Base-by-base conservation (phyloP, 169 alveolate genomes). In the Eimeria tenella region DNA sequence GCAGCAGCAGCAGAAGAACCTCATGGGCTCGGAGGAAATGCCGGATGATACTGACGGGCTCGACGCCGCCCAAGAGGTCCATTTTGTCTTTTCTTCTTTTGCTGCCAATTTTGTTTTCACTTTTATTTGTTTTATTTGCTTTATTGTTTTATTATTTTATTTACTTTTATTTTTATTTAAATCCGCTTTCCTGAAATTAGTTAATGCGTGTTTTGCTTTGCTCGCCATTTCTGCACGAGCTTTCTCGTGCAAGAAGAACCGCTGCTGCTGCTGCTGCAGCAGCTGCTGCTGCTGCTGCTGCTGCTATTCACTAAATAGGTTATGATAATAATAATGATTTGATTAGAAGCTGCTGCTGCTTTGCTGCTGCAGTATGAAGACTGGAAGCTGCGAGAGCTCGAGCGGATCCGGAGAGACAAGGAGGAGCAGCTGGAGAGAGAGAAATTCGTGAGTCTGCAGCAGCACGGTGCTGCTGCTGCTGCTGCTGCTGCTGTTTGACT, bases 361-460 rank as follows among this genome's bases (percentile, higher is more conserved):
- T n/a, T 50, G 4, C 31, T 19, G 49, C 56, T 93, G 82, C 88
- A 87, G 93, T 96, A 96, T 84, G 98, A 96, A 62, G 95, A 94
- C 52, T 97, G 98, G 98, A 97, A 97, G 94, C 60, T 74, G 84
- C 94, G 98, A 13, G 98, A 97, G 86, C 84, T 97, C 42, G 95
- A 94, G 42, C 96, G 98, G 42, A 87, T 97, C 87, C 94, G 95
- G 74, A 74, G 98, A 49, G 98, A 96, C 94, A 94, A 94, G 55
- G 95, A 93, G 42, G 97, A 96, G 65, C 86, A 63, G 55, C 96
- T 42, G 90, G 93, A 52, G 95, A 95, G 83, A 84, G 95, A 62
- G 94, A 96, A 88, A 90, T 94, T 62, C 90, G 96, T 94, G 94
- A 60, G 89, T 55, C 70, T 52, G 31, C 70, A 6, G 42, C 71